Base-by-base conservation (phyloP, 345 rosid species). In the Salix viminalis region DNA sequence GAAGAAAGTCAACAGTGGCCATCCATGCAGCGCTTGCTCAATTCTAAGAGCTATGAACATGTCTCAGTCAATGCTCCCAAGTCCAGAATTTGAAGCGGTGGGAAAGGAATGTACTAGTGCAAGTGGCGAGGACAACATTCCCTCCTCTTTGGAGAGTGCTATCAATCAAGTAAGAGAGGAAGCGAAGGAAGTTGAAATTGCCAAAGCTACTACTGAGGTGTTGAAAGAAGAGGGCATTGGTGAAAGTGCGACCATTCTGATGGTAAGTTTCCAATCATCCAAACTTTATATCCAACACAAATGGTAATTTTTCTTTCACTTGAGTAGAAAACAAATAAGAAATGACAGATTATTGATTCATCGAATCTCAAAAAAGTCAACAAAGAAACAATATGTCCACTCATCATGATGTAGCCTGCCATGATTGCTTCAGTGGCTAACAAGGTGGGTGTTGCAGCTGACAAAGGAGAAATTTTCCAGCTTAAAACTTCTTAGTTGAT, bases 211-310 rank as follows among this genome's bases (percentile, higher is more conserved):
- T 1, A 79, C 87, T 2, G 82, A 87, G 39, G 88, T 71, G 26
- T 79, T 91, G 70, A 90, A 88, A 83, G 99, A 91, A 76, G 97
- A 92, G 79, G 98, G 99, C 54, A 82, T 93, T 60, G 78, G 89
- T 62, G 89, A 88, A 81, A 91, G 88, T 71, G 90, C 80, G 26
- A 62, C 80, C 5, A 79, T 93, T 83, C 91, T 96, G 66, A 77
- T 87, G 89, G 99, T 92, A 86, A 82, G 82, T 72, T 7, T 65
- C 69, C 19, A 30, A 58, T 4, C n/a, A 37, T 65, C 15, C 72
- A 30, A 67, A 72, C 23, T 24, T 66, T 36, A 37, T 11, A 1
- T 16, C 66, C 46, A 23, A 46, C n/a, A 44, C 34, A 44, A 44
- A 13, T 44, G 16, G 16, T 11, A 44, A 44, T 44, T 10, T 28